Evolutionary conservation across 192 early-diverging fungal genomes (phyloP), one percentile per base, ranked within the genome.

Genomic region (Gamsiella multidivaricata): DNA sequence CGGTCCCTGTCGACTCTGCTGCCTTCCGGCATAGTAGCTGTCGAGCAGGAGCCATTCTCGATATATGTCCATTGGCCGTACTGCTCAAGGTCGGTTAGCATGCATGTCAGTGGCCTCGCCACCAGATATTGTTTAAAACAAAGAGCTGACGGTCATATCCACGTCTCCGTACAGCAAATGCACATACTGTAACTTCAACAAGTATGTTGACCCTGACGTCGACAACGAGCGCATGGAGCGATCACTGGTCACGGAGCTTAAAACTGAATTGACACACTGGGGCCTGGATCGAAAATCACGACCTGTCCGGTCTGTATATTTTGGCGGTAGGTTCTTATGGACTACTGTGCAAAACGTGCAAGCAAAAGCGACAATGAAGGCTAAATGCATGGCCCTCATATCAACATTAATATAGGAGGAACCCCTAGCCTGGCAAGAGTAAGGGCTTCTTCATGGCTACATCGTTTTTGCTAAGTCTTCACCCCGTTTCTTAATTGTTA

Each of bases 21-120:
- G 28, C n/a, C 28, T n/a, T 54, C 20, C 11, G 12, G 10, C 10
- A 32, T 17, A 25, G 5, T 42, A 3, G 12, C 28, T 33, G 18
- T 33, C 5, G 39, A 8, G n/a, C 22, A 33, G 15, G 64, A 82
- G 41, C 72, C 81, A 20, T 79, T 80, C 46, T 84, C 84, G 26
- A 69, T 88, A 15, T 88, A 88, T 28, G 70, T 88, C 47, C 86
- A 88, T 51, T 88, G 86, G 86, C 86, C 86, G 15, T 88, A 84
- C 69, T 88, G 86, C 62, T 66, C 79, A 61, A 85, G 83, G 85
- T 86, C 23, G 9, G 41, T 18, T 28, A 33, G 2, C 25, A 29
- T 9, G 20, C 25, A n/a, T n/a, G n/a, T n/a, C n/a, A n/a, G n/a
- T n/a, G n/a, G n/a, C n/a, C n/a, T n/a, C n/a, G n/a, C n/a, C n/a